Conservation (phyloP, 2,329 filamentous ascomycete genomes). For the Fusarium mexicanum region DNA sequence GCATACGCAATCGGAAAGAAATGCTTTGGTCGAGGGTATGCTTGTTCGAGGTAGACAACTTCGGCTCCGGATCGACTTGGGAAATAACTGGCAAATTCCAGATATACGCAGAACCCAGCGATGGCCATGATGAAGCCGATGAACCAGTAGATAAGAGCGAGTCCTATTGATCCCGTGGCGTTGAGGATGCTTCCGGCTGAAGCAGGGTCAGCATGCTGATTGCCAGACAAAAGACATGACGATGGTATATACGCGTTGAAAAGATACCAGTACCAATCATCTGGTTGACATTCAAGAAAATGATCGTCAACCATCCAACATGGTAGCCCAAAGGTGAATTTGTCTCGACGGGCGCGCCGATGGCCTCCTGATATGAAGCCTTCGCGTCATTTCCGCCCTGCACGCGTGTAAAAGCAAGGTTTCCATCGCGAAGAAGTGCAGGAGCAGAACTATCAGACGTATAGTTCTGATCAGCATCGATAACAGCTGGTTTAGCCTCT, state of each 20-base stretch:
- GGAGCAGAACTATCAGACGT: conserved; percentile 25
- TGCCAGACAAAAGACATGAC: too few relatives aligned
- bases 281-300: conserved; percentile 69
- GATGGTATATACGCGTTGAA: conserved; percentile 64
- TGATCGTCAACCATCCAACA: conserved; percentile 64
- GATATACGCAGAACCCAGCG: conserved; percentile 66
- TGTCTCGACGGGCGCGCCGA: conserved; percentile 68
- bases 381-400: conserved; percentile 55
- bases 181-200: conserved; percentile 58
- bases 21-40: conserved; percentile 70
- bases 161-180: conserved; percentile 69
- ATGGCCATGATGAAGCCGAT: conserved; percentile 68
- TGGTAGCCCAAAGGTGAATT: conserved; percentile 68
- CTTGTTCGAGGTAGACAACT: conserved; percentile 75
- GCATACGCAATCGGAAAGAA: conserved; percentile 73
- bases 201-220: neutral
- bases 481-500: neutral
- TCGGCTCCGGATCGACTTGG: conserved; percentile 73
- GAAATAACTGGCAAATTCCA: conserved; percentile 72
- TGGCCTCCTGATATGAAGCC: conserved; percentile 67
- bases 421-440: conserved; percentile 24
- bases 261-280: conserved; percentile 73
- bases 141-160: conserved; percentile 71
- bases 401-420: conserved; percentile 28
- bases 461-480: conserved; percentile 52